Percentiles rank a stretch among this genome's conserved stretches.
Evolutionary conservation across 2,329 filamentous ascomycete genomes (phyloP).

Genomic region (Trichoderma afroharzianum): DNA sequence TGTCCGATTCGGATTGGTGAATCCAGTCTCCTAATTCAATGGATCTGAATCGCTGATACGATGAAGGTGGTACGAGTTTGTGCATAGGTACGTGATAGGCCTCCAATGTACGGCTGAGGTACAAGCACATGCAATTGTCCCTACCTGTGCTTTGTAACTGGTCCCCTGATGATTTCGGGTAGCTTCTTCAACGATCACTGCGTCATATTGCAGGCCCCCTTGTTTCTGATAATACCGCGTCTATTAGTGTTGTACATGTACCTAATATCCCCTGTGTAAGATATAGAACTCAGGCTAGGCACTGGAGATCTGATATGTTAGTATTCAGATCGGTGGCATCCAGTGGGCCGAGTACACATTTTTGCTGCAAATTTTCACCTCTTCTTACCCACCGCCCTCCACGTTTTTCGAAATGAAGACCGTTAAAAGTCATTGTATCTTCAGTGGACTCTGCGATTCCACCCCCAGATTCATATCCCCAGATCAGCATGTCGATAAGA

Average conservation of each 20-base stretch:
- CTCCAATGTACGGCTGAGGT: background rate
- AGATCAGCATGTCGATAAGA: background rate
- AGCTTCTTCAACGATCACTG: background rate
- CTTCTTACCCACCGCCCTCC: background rate
- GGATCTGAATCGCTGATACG: background rate
- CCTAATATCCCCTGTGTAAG: background rate
- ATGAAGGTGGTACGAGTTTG: background rate
- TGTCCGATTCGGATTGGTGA: background rate
- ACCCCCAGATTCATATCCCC: background rate
- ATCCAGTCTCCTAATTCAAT: background rate
- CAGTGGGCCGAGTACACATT: background rate
- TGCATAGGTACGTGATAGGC: background rate
- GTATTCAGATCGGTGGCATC: background rate
- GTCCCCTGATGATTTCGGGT: background rate
- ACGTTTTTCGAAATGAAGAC: background rate
- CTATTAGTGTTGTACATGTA: background rate
- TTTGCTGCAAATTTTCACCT: background rate
- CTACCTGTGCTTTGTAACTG: background rate
- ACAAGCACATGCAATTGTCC: background rate
- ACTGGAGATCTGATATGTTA: background rate
- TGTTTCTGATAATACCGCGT: background rate
- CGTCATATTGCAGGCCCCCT: constrained; percentile 1
- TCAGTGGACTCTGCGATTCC: background rate
- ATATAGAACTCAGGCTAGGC: background rate
- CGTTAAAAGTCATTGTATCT: background rate